phyloP scores from a whole-genome alignment of 1,284 basidiomycete species.

The Meripilus lineatus region DNA sequence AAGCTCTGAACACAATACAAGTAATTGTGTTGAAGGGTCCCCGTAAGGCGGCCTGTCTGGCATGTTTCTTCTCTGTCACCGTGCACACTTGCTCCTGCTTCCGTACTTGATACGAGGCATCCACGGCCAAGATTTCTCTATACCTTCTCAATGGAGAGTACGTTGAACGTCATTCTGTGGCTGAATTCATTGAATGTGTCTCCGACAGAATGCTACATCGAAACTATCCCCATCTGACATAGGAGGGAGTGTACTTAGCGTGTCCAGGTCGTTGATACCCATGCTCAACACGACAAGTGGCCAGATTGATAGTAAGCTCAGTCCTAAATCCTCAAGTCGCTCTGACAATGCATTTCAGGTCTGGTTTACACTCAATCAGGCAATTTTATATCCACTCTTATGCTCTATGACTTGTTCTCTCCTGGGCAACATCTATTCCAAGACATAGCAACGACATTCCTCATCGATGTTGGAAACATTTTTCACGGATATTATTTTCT shows the following conservation, averaged over 20 bases:
- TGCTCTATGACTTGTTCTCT: neutral
- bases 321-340: too few relatives aligned
- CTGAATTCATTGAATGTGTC: neutral
- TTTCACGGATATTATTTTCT: too few relatives aligned
- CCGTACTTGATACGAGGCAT: too few relatives aligned
- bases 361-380: conserved; percentile 3
- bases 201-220: conserved; percentile 2
- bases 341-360: neutral
- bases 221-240: conserved; percentile 1
- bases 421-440: neutral
- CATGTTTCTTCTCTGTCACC: too few relatives aligned
- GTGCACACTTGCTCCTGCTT: too few relatives aligned
- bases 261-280: neutral
- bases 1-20: too few relatives aligned
- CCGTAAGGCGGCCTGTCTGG: too few relatives aligned
- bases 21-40: too few relatives aligned
- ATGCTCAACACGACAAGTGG: conserved; percentile 1
- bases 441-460: neutral
- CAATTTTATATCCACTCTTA: conserved; percentile 1
- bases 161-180: neutral
- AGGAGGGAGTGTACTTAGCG: neutral
- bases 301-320: conserved; percentile 5
- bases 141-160: conserved; percentile 2
- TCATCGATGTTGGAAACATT: neutral
- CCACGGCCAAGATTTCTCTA: conserved; percentile 1